Percentiles rank a stretch among this genome's conserved stretches.
Conservation (phyloP, 2,329 filamentous ascomycete species). For the Diaporthe helianthi region DNA sequence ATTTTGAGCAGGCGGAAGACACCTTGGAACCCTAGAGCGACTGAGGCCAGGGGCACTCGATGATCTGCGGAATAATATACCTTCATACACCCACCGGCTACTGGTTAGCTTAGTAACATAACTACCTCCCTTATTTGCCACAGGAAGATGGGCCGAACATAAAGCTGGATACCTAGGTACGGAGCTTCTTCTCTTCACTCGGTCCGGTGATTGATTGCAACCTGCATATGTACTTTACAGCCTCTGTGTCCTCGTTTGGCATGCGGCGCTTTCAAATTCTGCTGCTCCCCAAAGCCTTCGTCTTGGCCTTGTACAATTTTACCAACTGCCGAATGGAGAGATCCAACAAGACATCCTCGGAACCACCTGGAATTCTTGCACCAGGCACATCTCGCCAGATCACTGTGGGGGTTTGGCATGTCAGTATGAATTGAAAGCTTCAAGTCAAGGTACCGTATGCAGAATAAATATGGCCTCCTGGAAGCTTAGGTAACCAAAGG, state of each 20-base stretch:
- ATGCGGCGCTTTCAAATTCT: not conserved
- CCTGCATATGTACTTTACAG: not conserved
- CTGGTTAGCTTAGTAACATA: not conserved
- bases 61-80: not conserved
- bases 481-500: not conserved
- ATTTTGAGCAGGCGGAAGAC: not conserved
- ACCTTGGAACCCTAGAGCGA: not conserved
- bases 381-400: conserved; percentile 71
- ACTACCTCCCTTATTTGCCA: no score
- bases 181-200: not conserved
- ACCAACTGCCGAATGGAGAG: conserved; percentile 73
- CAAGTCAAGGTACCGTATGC: not conserved
- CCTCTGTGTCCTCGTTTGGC: no score
- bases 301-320: conserved; percentile 70
- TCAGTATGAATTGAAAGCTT: not conserved
- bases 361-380: conserved; percentile 69
- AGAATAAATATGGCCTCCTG: not conserved
- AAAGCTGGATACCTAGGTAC: no score
- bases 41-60: not conserved
- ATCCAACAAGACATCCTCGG: conserved; percentile 77
- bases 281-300: conserved; percentile 49
- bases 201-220: not conserved
- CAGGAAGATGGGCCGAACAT: not conserved
- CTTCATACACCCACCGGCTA: not conserved
- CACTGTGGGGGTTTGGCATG: conserved; percentile 46